Evolutionary conservation across 2,329 filamentous ascomycete species (phyloP).

Genomic region (Madurella fahalii): DNA sequence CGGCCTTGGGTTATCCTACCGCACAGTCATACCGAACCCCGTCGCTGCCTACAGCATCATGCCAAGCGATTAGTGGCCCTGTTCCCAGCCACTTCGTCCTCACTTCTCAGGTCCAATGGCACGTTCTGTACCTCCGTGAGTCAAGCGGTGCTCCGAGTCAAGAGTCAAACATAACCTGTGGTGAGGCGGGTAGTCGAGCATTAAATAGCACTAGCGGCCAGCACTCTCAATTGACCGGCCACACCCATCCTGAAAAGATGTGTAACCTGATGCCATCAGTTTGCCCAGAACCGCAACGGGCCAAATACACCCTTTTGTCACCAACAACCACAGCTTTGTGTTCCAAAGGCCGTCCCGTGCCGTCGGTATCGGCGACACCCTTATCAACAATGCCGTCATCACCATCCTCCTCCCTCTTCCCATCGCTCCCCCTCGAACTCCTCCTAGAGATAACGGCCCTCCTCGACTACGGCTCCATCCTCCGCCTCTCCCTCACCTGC

Average conservation of each 20-base stretch:
- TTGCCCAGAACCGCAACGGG: background rate
- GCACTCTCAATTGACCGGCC: too few relatives aligned
- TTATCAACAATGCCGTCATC: background rate
- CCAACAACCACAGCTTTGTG: background rate
- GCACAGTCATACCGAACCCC: too few relatives aligned
- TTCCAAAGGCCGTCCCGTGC: background rate
- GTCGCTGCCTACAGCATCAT: background rate
- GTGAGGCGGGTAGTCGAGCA: too few relatives aligned
- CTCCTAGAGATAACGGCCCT: slow-evolving; percentile 1
- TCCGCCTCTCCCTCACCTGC: slow-evolving; percentile 4
- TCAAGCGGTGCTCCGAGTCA: too few relatives aligned
- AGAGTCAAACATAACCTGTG: too few relatives aligned
- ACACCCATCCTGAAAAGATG: too few relatives aligned
- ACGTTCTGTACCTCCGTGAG: too few relatives aligned
- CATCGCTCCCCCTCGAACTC: slow-evolving; percentile 14
- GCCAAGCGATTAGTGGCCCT: background rate
- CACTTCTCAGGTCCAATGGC: too few relatives aligned
- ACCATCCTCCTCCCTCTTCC: background rate
- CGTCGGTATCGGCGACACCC: background rate
- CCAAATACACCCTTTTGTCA: background rate
- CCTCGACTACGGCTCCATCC: slow-evolving; percentile 11
- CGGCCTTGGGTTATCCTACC: too few relatives aligned
- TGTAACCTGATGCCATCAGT: too few relatives aligned
- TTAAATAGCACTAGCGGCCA: too few relatives aligned
- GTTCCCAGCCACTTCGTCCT: background rate